These are phyloP conservation scores for Xylariaceae sp. DNA, from an alignment of 2,329 filamentous ascomycete species.

Conservation along the genomic window DNA sequence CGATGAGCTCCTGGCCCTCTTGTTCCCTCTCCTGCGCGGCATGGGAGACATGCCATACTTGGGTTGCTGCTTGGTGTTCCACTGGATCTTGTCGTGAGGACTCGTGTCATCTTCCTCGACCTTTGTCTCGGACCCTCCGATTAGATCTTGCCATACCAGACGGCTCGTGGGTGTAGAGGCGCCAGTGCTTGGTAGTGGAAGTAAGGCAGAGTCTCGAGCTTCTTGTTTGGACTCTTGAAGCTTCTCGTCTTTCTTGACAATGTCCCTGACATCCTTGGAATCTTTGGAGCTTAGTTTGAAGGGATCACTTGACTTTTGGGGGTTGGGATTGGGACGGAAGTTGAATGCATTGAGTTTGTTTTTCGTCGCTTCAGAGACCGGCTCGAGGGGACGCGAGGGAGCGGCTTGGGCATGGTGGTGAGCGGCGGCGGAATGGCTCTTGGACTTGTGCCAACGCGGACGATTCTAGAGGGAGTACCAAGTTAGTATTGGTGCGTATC, in stretches of 20 bases:
- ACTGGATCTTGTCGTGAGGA: slow-evolving; percentile 60
- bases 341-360: slow-evolving; percentile 59
- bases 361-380: slow-evolving; percentile 58
- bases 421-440: slow-evolving; percentile 40
- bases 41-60: slow-evolving; percentile 46
- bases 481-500: neutral
- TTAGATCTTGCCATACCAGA: slow-evolving; percentile 58
- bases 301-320: slow-evolving; percentile 23
- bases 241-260: too few relatives aligned
- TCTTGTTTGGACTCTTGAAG: neutral
- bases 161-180: slow-evolving; percentile 50
- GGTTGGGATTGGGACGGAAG: slow-evolving; percentile 42
- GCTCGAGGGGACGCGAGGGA: slow-evolving; percentile 39
- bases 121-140: slow-evolving; percentile 44
- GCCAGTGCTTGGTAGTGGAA: slow-evolving; percentile 23
- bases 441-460: slow-evolving; percentile 52
- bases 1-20: slow-evolving; percentile 72
- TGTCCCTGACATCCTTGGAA: neutral
- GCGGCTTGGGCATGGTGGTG: slow-evolving; percentile 12
- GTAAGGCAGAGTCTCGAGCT: slow-evolving; percentile 13
- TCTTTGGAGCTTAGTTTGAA: slow-evolving; percentile 5
- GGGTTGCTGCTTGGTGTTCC: slow-evolving; percentile 52
- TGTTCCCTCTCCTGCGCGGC: slow-evolving; percentile 51
- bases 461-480: slow-evolving; percentile 20
- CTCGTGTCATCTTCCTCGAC: slow-evolving; percentile 48